Conservation (phyloP, 2,329 filamentous ascomycete genomes). For the Bimuria novae-zelandiae region DNA sequence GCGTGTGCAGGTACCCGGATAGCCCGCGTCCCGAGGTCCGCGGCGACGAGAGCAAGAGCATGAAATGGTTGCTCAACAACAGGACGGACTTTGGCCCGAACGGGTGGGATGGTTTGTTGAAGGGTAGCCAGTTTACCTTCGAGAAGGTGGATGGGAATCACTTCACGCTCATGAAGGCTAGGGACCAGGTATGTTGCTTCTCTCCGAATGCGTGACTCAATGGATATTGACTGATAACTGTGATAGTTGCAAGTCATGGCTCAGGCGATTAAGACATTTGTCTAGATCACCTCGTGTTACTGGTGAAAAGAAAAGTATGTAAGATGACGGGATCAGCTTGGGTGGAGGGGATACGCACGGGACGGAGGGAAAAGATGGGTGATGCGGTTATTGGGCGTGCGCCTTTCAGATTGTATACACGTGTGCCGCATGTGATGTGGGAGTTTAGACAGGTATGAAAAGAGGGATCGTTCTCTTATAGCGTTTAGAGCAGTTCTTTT, state of each 20-base stretch:
- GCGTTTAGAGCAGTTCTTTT: too few species aligned
- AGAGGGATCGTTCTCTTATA: too few species aligned
- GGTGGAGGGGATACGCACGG: too few species aligned
- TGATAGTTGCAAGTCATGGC: slow-evolving; percentile 2
- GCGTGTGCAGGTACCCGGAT: slow-evolving; percentile 45
- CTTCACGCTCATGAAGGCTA: slow-evolving; percentile 46
- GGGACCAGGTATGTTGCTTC: slow-evolving; percentile 7
- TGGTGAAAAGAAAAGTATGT: too few species aligned
- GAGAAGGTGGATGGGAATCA: slow-evolving; percentile 47
- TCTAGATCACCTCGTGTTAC: too few species aligned
- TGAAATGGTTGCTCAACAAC: slow-evolving; percentile 56
- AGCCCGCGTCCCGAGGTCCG: slow-evolving; percentile 45
- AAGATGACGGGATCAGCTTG: background rate
- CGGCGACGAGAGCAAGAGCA: slow-evolving; percentile 51
- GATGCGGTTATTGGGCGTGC: background rate
- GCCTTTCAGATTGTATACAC: too few species aligned
- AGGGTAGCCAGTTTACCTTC: slow-evolving; percentile 19
- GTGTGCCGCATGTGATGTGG: too few species aligned
- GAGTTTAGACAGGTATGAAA: too few species aligned
- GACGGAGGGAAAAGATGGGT: background rate
- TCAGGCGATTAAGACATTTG: slow-evolving; percentile 1
- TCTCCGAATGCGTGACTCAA: background rate
- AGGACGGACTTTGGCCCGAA: slow-evolving; percentile 54
- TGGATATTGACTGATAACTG: background rate
- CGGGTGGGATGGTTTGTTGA: slow-evolving; percentile 53